Conservation (phyloP, 116 monocot species). For the Phalaenopsis hybrid region DNA sequence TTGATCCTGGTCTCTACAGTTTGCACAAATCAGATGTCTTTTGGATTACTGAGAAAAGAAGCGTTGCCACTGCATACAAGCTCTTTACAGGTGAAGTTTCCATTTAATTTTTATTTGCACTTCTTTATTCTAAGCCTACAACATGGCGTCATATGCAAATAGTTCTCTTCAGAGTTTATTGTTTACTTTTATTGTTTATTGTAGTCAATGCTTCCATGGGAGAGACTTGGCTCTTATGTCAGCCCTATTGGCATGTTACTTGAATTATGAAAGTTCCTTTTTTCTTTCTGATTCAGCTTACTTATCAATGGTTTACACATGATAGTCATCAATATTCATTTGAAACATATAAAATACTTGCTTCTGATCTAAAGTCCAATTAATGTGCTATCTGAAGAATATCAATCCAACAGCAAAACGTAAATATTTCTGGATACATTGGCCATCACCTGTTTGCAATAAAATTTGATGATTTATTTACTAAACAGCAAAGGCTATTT, state of each 20-base stretch:
- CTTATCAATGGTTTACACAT: background rate
- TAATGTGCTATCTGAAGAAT: background rate
- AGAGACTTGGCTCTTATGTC: background rate
- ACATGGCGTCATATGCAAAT: background rate
- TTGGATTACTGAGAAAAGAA: conserved; percentile 37
- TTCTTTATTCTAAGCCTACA: background rate
- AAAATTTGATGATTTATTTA: too few relatives aligned
- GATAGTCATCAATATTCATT: background rate
- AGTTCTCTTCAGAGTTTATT: background rate
- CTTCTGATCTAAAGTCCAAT: background rate
- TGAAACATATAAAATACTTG: background rate
- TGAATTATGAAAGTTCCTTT: background rate
- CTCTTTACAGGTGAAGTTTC: conserved; percentile 40
- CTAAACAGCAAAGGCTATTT: too few relatives aligned
- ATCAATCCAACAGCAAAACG: background rate
- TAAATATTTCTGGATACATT: background rate
- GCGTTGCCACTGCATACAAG: conserved; percentile 50
- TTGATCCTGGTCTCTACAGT: conserved; percentile 55
- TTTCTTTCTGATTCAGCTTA: background rate
- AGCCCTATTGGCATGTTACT: background rate
- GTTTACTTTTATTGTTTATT: background rate
- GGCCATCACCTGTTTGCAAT: background rate
- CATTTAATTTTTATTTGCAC: background rate
- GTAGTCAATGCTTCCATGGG: background rate
- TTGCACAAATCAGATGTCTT: conserved; percentile 53